Evolutionary conservation across 371 early-diverging fungal genomes (phyloP), one percentile per base, ranked within the genome.

Genomic region (Rhizopus delemar): DNA sequence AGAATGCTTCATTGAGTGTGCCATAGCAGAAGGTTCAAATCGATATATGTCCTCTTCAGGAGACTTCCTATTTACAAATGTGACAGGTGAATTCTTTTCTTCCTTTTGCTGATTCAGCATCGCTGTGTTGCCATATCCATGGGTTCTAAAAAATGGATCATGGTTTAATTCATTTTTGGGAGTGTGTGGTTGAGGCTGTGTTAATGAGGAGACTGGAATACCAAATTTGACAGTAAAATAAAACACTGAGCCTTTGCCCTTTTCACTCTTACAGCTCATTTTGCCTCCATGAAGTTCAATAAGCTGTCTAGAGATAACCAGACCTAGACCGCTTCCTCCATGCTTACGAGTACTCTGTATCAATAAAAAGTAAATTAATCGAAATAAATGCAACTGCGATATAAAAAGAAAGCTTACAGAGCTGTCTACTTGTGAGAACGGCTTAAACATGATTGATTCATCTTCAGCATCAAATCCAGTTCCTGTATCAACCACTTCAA

Each of bases 311-410:
- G 83, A 82, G 13, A 87, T 75, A 2, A 85, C 86, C 0, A 87
- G 69, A 0, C 87, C 87, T 12, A 87, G 61, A n/a, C 87, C 87
- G 56, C 84, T 86, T 29, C 87, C 87, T 22, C 85, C 87, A 63
- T 86, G 83, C 56, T 86, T 86, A 53, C 87, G 69, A 5, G 86
- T 85, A 35, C 83, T 83, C 68, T 74, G 51, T 12, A 52, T 12
- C 29, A 35, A 51, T 31, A 8, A n/a, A 11, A 32, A 22, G 22
- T 31, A 15, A 33, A 53, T 38, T 53, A 43, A 4, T n/a, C 8
- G 13, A 36, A 36, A 6, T 8, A 36, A 11, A 6, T 35, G 5
- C 11, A 9, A 43, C 3, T 22, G 22, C 22, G 22, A 36, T 32
- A 3, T 8, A 38, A 36, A 36, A 36, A 36, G 11, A 36, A 8